Evolutionary conservation across 2,329 filamentous ascomycete species (phyloP).

Genomic region (Aureobasidium subglaciale): DNA sequence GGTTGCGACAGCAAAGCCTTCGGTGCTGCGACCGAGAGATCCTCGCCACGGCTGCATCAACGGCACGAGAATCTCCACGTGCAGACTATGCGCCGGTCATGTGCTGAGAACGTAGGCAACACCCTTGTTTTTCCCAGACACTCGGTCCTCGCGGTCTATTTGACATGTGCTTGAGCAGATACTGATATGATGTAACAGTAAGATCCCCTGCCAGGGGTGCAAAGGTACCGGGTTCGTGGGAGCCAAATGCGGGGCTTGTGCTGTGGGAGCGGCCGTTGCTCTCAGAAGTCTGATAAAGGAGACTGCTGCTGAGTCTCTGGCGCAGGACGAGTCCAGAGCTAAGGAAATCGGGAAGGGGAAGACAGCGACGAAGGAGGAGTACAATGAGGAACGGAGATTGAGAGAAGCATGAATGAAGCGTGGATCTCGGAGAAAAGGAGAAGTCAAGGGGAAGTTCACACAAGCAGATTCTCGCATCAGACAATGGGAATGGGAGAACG

Average conservation of each 20-base stretch:
- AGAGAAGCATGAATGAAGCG: neutral
- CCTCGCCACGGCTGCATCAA: conserved; percentile 3
- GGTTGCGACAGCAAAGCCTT: too few relatives aligned
- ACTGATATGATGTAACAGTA: neutral
- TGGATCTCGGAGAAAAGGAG: neutral
- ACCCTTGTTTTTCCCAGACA: neutral
- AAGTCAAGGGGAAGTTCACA: neutral
- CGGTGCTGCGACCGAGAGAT: too few relatives aligned
- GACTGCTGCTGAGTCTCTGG: neutral
- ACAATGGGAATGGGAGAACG: neutral
- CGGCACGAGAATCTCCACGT: conserved; percentile 1
- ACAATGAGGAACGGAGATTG: neutral
- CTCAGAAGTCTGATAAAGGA: neutral
- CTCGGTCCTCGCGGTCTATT: neutral
- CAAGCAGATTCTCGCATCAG: neutral
- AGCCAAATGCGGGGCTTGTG: neutral
- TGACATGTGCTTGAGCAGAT: neutral
- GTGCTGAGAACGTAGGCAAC: neutral
- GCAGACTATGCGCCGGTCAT: conserved; percentile 1
- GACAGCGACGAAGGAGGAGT: too few relatives aligned
- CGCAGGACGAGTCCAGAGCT: neutral
- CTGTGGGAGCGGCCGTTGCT: neutral
- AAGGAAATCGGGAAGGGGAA: neutral
- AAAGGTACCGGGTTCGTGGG: conserved; percentile 1
- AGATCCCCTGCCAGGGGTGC: neutral